Base-by-base conservation (phyloP, 192 early-diverging fungal genomes). In the Coemansia sp. region DNA sequence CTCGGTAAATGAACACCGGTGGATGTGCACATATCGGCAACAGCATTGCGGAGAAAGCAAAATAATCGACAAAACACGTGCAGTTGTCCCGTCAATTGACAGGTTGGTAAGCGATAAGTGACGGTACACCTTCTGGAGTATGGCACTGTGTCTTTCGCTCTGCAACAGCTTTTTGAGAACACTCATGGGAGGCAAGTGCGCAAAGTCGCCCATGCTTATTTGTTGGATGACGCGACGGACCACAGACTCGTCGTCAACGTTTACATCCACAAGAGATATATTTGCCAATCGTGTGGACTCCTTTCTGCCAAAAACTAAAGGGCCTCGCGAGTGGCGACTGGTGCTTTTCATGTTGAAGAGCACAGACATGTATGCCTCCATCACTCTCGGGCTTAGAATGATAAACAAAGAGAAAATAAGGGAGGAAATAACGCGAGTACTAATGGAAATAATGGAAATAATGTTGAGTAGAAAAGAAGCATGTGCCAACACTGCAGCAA, bases 201-300 rank as follows among this genome's bases (percentile, higher is more conserved):
- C 76, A 67, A 62, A 77, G 63, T 72, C 70, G 63, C 76, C 76
- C 7, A 61, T 67, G 36, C 55, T 55, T 9, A 77, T 71, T 18
- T 59, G 66, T 8, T 55, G 58, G 8, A 77, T 69, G 12, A 63
- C 49, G 4, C 52, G 41, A 22, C 70, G 69, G n/a, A 72, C 55
- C 5, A 32, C 58, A 4, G 62, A 15, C 32, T 72, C 76, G 45
- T 71, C 62, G 7, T 61, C 65, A 2, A 62, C 55, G 36, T 69
- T 52, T 32, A 77, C 8, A 1, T 39, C 36, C 7, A 40, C 11
- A 7, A 52, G 22, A 8, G 19, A 4, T 8, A 12, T 51, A 56
- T 16, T 51, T 22, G 22, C 64, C 22, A 49, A 13, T 10, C 6
- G 12, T 16, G 0, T 66, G 32, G 48, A 21, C 3, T 72, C 71